phyloP scores from a whole-genome alignment of 2,329 filamentous ascomycete genomes.

The Beauveria rudraprayagi region DNA sequence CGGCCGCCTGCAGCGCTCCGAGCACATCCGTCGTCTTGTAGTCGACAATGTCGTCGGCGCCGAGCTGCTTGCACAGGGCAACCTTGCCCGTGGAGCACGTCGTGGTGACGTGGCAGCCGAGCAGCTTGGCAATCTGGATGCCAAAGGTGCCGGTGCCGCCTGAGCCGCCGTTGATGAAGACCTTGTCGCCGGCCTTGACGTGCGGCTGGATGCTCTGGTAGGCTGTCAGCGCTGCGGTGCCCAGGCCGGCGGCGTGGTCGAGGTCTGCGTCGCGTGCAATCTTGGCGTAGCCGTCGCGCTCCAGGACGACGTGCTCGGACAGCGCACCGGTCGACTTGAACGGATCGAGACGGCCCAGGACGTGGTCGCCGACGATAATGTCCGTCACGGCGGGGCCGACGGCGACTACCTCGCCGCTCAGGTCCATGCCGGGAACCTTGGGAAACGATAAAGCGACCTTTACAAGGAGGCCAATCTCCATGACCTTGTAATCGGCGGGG shows the following conservation, averaged over 20 bases:
- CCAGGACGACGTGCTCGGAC: conserved; percentile 32
- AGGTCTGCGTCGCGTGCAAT: conserved; percentile 32
- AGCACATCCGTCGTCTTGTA: conserved; percentile 43
- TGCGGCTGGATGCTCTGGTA: conserved; percentile 40
- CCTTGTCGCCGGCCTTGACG: conserved; percentile 42
- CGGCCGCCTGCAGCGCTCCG: conserved; percentile 32
- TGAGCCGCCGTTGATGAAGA: conserved; percentile 59
- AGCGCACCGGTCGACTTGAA: conserved; percentile 31
- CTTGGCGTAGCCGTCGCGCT: conserved; percentile 24
- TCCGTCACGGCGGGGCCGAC: conserved; percentile 20
- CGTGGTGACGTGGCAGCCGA: conserved; percentile 53
- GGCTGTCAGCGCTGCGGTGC: conserved; percentile 39
- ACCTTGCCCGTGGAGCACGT: conserved; percentile 54
- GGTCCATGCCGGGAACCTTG: conserved; percentile 41
- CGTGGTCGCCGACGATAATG: conserved; percentile 31
- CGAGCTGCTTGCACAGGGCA: conserved; percentile 47
- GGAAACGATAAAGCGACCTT: conserved; percentile 27
- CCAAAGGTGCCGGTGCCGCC: conserved; percentile 55
- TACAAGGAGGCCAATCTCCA: conserved; percentile 31
- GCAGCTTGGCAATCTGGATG: conserved; percentile 56
- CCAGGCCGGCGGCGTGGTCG: conserved; percentile 34
- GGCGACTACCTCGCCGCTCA: conserved; percentile 39
- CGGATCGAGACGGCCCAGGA: conserved; percentile 32
- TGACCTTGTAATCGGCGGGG: conserved; percentile 42
- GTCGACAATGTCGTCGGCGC: conserved; percentile 58